Evolutionary conservation across 345 rosid species (phyloP), one percentile per base, ranked within the genome.

Genomic region (Boechera stricta): DNA sequence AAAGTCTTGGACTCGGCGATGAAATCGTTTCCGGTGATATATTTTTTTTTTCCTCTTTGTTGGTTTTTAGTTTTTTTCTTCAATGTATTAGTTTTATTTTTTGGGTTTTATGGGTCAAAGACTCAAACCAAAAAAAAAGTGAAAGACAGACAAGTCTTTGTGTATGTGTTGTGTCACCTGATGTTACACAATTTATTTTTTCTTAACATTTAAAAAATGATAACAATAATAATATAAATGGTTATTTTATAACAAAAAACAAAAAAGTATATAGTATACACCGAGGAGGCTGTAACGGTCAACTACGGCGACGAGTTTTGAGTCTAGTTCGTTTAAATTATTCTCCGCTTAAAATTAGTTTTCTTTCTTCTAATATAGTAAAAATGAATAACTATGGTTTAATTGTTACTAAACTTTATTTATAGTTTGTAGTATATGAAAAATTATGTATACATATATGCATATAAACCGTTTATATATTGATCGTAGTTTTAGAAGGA

Each of bases 231-330:
- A 21, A 21, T 21, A 21, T 21, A 10, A 9, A 53, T n/a, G 1
- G 1, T 39, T 8, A 35, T 63, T 53, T 21, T 64, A 11, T 33
- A 39, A 21, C 16, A 31, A 39, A 8, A 21, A 24, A 32, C 7
- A n/a, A 54, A 54, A 54, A 42, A 18, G 7, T 21, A 15, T 12
- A 45, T 2, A 8, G 11, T 49, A 21, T 21, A 29, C 28, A 51
- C 67, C 28, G 54, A 35, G 35, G 45, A 39, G n/a, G 47, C 5
- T 76, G 56, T 44, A 26, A 63, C 70, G 80, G 80, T 77, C 80
- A 77, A 77, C 71, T 54, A 70, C 71, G 71, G 71, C 76, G 66
- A 70, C 76, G 59, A 77, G 44, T 59, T 51, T 53, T 67, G 4
- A 51, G 53, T 75, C 36, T 75, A 24, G 6, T 56, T 66, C 49